Evolutionary conservation across 2,329 filamentous ascomycete species (phyloP), one percentile per base, ranked within the genome.

Genomic region (Fusarium compactum): DNA sequence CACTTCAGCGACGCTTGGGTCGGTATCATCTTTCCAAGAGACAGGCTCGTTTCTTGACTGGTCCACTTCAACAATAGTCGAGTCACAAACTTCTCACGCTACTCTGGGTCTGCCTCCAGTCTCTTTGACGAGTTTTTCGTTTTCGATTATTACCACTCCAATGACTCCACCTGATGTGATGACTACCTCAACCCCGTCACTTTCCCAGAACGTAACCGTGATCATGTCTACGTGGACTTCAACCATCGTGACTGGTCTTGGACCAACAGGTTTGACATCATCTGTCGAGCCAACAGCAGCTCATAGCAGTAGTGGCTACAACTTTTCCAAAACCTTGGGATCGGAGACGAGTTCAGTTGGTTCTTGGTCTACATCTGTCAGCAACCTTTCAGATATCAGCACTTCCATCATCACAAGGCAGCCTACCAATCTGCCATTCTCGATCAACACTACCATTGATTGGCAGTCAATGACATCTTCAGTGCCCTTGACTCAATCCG

Each of bases 21-120:
- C 9, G 14, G 20, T 41, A 10, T 53, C 51, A 44, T 63, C 53
- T 16, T 52, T 51, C 18, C 47, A 38, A 14, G 27, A 48, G 25
- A 64, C 60, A 20, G 57, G 32, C 15, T 52, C 55, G 15, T 50
- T 63, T 6, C 58, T 61, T 24, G 56, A 65, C 11, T 74, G 72
- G 72, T 58, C 65, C 20, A 74, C 72, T 29, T 60, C 56, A 22
- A 65, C 65, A 14, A 20, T 72, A n/a, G 46, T 45, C 24, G 40
- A 53, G 30, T 41, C 67, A 14, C 43, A 25, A 15, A 57, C 58
- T n/a, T 50, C 51, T 11, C 16, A 24, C 7, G 18, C 32, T 15
- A 65, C 32, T 12, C 24, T 45, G 8, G 53, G 25, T 22, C 32
- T 46, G 8, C 55, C 62, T 2, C 45, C 62, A 29, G 24, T 69